These are phyloP conservation scores for Sophora flavescens DNA, from an alignment of 306 rosid species.

Conservation along the genomic window DNA sequence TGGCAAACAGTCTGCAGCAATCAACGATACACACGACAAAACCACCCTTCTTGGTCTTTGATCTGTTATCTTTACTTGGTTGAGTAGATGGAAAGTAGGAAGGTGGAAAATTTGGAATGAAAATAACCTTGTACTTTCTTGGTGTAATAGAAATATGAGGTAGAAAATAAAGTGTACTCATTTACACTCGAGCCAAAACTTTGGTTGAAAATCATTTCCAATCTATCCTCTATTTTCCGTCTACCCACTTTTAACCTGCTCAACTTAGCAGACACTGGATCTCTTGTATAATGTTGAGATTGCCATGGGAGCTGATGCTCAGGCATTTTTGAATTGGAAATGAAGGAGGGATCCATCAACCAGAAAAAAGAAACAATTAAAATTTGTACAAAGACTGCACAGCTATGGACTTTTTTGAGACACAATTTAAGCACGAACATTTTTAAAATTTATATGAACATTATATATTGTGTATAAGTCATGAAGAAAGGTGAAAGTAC, in stretches of 20 bases:
- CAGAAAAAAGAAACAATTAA: neutral
- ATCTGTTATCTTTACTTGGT: constrained; percentile 21
- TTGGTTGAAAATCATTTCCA: neutral
- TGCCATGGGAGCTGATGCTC: constrained; percentile 31
- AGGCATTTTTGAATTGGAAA: constrained; percentile 3
- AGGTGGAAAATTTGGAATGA: constrained; percentile 22
- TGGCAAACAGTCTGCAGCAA: neutral
- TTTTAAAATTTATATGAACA: neutral
- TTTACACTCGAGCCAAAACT: constrained; percentile 18
- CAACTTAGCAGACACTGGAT: constrained; percentile 16
- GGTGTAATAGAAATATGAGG: constrained; percentile 1
- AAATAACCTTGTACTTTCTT: constrained; percentile 6
- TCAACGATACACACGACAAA: constrained; percentile 18
- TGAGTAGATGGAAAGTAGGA: constrained; percentile 18
- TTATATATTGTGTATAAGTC: neutral
- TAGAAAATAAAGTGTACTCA: constrained; percentile 22
- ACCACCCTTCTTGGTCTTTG: constrained; percentile 20
- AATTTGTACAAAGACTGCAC: neutral
- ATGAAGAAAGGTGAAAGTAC: neutral
- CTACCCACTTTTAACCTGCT: neutral
- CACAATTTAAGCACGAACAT: neutral
- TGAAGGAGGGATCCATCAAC: constrained; percentile 2
- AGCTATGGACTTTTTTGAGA: neutral
- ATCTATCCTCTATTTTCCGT: constrained; percentile 9
- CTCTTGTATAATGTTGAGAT: constrained; percentile 11